phyloP scores from a whole-genome alignment of 1,139 yeast genomes.

The Zygoascus sp. region DNA sequence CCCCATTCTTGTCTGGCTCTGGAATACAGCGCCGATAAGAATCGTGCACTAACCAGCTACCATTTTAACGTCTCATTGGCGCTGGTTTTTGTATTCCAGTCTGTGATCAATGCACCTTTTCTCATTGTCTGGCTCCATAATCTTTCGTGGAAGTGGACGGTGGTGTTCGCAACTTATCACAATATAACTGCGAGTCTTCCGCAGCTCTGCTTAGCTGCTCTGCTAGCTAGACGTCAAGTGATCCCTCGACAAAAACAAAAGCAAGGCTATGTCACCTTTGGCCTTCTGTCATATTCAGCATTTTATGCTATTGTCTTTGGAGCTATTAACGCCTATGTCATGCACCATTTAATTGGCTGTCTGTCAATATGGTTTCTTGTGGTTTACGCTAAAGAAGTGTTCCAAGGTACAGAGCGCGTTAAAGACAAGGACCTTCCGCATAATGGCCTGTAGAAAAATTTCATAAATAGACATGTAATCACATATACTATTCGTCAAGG shows the following conservation, averaged over 20 bases:
- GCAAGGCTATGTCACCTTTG: conserved; percentile 16
- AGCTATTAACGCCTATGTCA: conserved; percentile 33
- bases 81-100: conserved; percentile 32
- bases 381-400: conserved; percentile 13
- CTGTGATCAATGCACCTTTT: conserved; percentile 35
- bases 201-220: conserved; percentile 23
- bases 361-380: conserved; percentile 29
- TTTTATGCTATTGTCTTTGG: conserved; percentile 32
- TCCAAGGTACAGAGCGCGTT: no score
- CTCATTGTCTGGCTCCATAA: conserved; percentile 37
- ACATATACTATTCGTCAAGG: no score
- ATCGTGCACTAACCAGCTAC: conserved; percentile 12
- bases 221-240: conserved; percentile 22
- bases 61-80: conserved; percentile 23
- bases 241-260: conserved; percentile 17
- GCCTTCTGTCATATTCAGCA: conserved; percentile 24
- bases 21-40: conserved; percentile 9
- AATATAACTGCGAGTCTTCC: conserved; percentile 34
- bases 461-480: background rate
- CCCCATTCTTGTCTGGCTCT: conserved; percentile 11
- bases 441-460: background rate
- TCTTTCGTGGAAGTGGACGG: conserved; percentile 29
- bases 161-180: conserved; percentile 32
- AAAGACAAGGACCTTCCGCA: background rate
- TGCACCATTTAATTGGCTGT: conserved; percentile 33